Percentiles rank a stretch among this genome's conserved stretches.
Evolutionary conservation across 1,139 yeast genomes (phyloP).

Genomic region (Zhuliangozyma parablackwelliae): DNA sequence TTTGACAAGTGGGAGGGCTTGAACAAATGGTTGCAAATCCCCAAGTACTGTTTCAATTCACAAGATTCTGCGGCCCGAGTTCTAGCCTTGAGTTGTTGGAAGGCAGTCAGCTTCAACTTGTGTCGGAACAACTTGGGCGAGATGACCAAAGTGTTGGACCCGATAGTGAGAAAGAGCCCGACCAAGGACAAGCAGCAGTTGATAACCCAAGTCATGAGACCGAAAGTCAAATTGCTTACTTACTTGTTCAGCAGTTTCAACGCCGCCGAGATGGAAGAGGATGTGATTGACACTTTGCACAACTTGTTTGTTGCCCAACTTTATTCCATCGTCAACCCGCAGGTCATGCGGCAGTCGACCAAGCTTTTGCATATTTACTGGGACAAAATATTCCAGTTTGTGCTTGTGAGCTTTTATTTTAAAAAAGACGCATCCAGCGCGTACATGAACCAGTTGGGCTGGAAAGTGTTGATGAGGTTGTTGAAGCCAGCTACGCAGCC

Average conservation of each 20-base stretch:
- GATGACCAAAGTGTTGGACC: slow-evolving; percentile 16
- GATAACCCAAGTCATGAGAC: slow-evolving; percentile 18
- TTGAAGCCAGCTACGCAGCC: slow-evolving; percentile 17
- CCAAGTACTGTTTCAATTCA: slow-evolving; percentile 26
- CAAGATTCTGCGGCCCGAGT: slow-evolving; percentile 21
- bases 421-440: slow-evolving; percentile 19
- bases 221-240: slow-evolving; percentile 25
- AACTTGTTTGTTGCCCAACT: slow-evolving; percentile 27
- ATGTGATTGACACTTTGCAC: slow-evolving; percentile 28
- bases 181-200: slow-evolving; percentile 13
- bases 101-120: slow-evolving; percentile 30
- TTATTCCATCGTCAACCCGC: slow-evolving; percentile 28
- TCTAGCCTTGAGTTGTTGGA: slow-evolving; percentile 34
- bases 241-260: slow-evolving; percentile 25
- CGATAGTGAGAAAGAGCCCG: slow-evolving; percentile 9
- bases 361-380: slow-evolving; percentile 32
- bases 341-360: slow-evolving; percentile 14
- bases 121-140: slow-evolving; percentile 31
- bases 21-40: slow-evolving; percentile 31
- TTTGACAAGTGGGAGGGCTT: slow-evolving; percentile 33
- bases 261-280: slow-evolving; percentile 18
- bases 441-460: slow-evolving; percentile 25
- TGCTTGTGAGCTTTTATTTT: slow-evolving; percentile 31
- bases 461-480: slow-evolving; percentile 19
- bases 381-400: slow-evolving; percentile 35